A percentile compares a stretch with the other conserved stretches of the same genome.
These are phyloP conservation scores for Thozetella sp. DNA, from an alignment of 495 filamentous ascomycete genomes.

Conservation along the genomic window DNA sequence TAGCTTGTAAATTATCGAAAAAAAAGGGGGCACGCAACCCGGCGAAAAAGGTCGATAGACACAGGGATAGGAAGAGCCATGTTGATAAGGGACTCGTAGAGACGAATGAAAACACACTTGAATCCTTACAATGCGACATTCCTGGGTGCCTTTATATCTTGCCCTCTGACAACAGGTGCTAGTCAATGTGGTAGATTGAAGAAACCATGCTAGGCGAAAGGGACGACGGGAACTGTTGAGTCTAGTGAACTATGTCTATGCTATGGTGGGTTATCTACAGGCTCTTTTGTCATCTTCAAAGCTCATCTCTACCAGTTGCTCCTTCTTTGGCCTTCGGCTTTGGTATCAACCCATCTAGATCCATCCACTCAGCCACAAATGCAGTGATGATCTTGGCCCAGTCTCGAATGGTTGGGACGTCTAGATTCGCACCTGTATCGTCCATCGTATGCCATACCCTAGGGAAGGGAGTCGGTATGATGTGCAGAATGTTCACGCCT, in stretches of 20 bases:
- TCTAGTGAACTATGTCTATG: no score
- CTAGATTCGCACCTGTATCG: constrained; percentile 86
- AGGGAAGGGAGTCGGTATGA: constrained; percentile 85
- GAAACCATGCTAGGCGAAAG: no score
- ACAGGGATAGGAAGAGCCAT: neutral
- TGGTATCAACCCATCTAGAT: constrained; percentile 71
- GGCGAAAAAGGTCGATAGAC: neutral
- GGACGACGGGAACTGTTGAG: no score
- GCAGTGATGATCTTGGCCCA: constrained; percentile 82
- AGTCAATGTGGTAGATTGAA: no score
- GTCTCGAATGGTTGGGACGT: constrained; percentile 81
- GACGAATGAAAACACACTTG: neutral
- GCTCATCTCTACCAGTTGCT: neutral
- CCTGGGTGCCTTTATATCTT: no score
- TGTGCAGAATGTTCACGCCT: constrained; percentile 85
- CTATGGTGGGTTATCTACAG: no score
- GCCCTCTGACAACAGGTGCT: no score
- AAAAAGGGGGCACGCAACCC: neutral
- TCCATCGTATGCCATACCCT: constrained; percentile 81
- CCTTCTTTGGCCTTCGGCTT: neutral
- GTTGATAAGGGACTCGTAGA: neutral
- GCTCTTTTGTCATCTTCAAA: no score
- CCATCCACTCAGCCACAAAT: constrained; percentile 94
- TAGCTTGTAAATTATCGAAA: neutral
- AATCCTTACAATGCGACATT: neutral